phyloP scores from a whole-genome alignment of 2,329 filamentous ascomycete species.

The Epichloe hybrida region DNA sequence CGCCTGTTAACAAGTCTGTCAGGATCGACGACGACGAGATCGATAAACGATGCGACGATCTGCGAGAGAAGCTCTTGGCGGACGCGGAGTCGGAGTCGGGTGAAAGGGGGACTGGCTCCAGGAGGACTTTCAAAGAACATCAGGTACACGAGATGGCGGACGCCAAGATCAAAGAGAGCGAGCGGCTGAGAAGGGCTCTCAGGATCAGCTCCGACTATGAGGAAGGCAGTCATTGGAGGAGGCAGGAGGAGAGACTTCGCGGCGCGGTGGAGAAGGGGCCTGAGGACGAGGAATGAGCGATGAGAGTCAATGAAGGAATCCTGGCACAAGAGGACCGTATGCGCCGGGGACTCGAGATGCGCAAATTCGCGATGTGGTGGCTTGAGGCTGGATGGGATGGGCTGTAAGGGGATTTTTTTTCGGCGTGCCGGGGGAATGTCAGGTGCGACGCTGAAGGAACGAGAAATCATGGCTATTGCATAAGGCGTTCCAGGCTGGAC shows the following conservation, averaged over 20 bases:
- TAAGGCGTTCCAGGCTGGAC: not conserved
- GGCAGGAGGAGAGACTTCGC: slow-evolving; percentile 58
- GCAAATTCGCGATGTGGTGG: too few species aligned
- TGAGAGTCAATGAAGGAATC: too few species aligned
- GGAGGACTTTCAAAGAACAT: slow-evolving; percentile 63
- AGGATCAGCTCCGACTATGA: slow-evolving; percentile 79
- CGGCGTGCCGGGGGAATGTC: not conserved
- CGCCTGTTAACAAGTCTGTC: slow-evolving; percentile 6
- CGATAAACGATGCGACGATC: slow-evolving; percentile 43
- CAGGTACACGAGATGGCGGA: slow-evolving; percentile 94
- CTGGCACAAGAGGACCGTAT: not conserved
- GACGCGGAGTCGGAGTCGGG: slow-evolving; percentile 25
- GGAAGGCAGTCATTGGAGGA: slow-evolving; percentile 75
- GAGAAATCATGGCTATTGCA: not conserved
- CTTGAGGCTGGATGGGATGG: too few species aligned
- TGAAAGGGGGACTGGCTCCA: slow-evolving; percentile 20
- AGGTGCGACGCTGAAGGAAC: not conserved
- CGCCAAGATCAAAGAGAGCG: slow-evolving; percentile 92
- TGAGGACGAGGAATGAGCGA: slow-evolving; percentile 7
- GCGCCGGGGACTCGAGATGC: not conserved
- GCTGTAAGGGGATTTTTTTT: not conserved
- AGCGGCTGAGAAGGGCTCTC: slow-evolving; percentile 71
- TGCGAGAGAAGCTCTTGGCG: slow-evolving; percentile 26
- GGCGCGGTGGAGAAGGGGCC: slow-evolving; percentile 28
- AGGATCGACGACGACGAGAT: slow-evolving; percentile 84